Percentiles rank a stretch among this genome's conserved stretches.
phyloP scores from a whole-genome alignment of 139 green algal genomes.

The Volvox africanus region DNA sequence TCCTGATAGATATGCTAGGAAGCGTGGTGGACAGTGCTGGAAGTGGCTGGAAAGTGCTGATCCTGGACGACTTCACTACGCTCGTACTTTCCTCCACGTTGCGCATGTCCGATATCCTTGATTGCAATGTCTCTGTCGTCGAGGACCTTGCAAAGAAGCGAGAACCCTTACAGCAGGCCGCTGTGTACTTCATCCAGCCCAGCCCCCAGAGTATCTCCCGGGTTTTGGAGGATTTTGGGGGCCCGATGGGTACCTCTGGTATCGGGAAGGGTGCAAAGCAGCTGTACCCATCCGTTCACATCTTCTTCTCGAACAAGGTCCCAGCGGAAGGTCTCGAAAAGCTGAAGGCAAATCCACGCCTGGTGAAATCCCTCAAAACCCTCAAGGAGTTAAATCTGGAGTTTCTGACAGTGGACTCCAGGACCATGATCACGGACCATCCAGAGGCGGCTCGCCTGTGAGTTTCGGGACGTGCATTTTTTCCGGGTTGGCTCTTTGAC shows the following conservation, averaged over 20 bases:
- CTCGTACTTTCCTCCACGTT: conserved; percentile 44
- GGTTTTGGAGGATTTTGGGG: conserved; percentile 33
- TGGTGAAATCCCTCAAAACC: conserved; percentile 66
- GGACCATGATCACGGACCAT: conserved; percentile 87
- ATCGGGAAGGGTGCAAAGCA: conserved; percentile 10
- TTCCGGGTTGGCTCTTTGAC: too few species aligned
- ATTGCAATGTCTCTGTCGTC: conserved; percentile 66
- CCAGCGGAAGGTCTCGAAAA: conserved; percentile 56
- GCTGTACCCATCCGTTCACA: conserved; percentile 82
- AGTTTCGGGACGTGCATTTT: conserved; percentile 30
- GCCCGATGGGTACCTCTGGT: conserved; percentile 20
- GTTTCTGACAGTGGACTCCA: conserved; percentile 82
- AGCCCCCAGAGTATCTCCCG: conserved; percentile 47
- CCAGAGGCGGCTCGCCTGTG: conserved; percentile 71
- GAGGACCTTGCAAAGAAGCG: conserved; percentile 81
- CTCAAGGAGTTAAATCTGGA: conserved; percentile 93
- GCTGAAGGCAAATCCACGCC: conserved; percentile 67
- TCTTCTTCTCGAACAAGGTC: conserved; percentile 90
- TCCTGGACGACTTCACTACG: conserved; percentile 86
- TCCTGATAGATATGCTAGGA: conserved; percentile 83
- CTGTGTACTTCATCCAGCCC: conserved; percentile 92
- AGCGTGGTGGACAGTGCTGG: conserved; percentile 61
- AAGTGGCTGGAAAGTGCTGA: conserved; percentile 84
- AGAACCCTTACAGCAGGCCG: conserved; percentile 80
- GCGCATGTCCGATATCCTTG: conserved; percentile 53